Evolutionary conservation across 2,329 filamentous ascomycete genomes (phyloP).

Genomic region (Ophiostoma himal-ulmi): DNA sequence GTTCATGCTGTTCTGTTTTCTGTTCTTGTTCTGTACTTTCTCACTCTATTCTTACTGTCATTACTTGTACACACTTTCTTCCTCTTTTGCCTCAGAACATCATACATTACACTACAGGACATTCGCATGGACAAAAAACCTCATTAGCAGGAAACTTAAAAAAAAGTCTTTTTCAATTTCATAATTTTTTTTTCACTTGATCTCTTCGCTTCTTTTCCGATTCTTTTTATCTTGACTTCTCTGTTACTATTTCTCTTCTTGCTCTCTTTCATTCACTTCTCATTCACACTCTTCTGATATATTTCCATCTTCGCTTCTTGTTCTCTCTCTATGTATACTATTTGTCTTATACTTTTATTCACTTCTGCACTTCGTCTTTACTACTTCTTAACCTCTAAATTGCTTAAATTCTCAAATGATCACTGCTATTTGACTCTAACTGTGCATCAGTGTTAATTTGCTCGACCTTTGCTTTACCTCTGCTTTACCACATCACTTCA

Average conservation of each 20-base stretch:
- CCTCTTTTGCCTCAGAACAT: not conserved
- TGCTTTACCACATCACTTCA: not conserved
- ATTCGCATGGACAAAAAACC: conserved; percentile 18
- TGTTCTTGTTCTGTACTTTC: not conserved
- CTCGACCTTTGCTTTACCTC: not conserved
- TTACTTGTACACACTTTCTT: not conserved
- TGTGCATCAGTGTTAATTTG: not conserved
- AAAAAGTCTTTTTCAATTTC: conserved; percentile 19
- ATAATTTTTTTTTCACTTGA: not conserved
- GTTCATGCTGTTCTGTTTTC: conserved; percentile 8
- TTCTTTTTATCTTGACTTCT: conserved; percentile 3
- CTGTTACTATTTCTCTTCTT: conserved; percentile 6
- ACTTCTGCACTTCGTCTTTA: not conserved
- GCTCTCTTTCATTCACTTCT: conserved; percentile 6
- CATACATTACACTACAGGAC: conserved; percentile 20
- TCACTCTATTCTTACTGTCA: conserved; percentile 11
- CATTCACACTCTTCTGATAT: not conserved
- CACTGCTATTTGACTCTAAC: not conserved
- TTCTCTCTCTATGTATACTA: not conserved
- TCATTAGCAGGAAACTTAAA: conserved; percentile 19
- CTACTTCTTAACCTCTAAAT: not conserved
- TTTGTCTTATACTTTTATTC: not conserved
- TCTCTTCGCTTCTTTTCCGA: not conserved
- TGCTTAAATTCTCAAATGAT: not conserved
- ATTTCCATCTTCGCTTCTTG: not conserved